Conservation (phyloP, 192 early-diverging fungal species). For the Coemansia sp. region DNA sequence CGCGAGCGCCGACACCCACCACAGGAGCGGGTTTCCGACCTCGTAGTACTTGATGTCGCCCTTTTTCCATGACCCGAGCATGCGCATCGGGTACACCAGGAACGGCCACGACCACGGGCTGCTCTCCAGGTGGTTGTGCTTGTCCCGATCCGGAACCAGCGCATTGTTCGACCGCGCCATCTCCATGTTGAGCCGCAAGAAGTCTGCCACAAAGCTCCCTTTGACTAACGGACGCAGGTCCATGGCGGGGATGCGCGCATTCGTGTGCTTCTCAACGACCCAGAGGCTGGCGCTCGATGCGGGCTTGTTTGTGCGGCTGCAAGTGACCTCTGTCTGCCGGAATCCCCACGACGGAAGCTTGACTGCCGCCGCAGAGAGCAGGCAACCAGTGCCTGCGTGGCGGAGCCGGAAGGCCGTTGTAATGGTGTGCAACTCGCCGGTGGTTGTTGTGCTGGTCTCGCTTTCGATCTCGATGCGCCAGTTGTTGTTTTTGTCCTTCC, state of each 20-base stretch:
- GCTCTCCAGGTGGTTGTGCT: conserved; percentile 55
- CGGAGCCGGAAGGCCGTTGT: conserved; percentile 65
- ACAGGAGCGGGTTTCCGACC: conserved; percentile 80
- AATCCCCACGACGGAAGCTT: conserved; percentile 84
- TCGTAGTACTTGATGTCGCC: conserved; percentile 81
- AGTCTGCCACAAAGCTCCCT: conserved; percentile 24
- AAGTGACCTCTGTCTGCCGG: conserved; percentile 83
- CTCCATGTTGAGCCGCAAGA: conserved; percentile 31
- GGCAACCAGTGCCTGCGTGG: conserved; percentile 72
- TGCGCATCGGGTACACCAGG: conserved; percentile 73
- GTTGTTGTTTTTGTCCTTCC: conserved; percentile 63
- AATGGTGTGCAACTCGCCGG: conserved; percentile 52
- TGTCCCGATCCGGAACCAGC: conserved; percentile 40
- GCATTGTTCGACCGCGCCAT: conserved; percentile 48
- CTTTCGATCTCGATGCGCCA: conserved; percentile 55
- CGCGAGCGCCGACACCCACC: conserved; percentile 66
- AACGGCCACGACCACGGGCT: conserved; percentile 82
- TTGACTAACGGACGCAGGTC: conserved; percentile 13
- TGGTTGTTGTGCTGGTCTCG: conserved; percentile 40
- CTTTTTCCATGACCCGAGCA: conserved; percentile 79
- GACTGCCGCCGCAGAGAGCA: conserved; percentile 66
- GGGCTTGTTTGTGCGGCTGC: conserved; percentile 64
- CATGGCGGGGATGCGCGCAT: conserved; percentile 20
- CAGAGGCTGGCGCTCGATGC: conserved; percentile 21
- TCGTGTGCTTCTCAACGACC: conserved; percentile 46